phyloP scores from a whole-genome alignment of 208 protist genomes.

The Leishmania mexicana region DNA sequence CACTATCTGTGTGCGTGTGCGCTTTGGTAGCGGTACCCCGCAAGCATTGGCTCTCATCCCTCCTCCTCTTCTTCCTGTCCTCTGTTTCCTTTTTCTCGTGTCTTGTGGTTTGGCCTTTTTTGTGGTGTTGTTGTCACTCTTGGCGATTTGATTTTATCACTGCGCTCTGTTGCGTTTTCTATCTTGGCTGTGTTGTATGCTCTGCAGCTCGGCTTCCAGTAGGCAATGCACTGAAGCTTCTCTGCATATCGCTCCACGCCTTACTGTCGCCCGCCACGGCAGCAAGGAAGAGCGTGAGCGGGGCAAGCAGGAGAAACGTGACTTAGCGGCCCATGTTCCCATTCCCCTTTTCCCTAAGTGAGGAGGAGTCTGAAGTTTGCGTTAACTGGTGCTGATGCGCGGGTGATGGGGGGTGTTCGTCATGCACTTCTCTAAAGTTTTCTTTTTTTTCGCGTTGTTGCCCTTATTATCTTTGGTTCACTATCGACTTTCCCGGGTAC shows the following conservation, averaged over 20 bases:
- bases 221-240: neutral
- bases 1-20: neutral
- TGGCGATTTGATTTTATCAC: neutral
- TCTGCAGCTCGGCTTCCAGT: neutral
- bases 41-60: neutral
- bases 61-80: neutral
- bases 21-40: neutral
- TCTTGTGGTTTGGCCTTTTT: neutral
- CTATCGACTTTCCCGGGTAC: neutral
- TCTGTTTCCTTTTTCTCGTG: conserved; percentile 6
- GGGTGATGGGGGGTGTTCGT: neutral
- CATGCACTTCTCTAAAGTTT: neutral
- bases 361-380: neutral
- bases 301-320: neutral
- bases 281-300: neutral
- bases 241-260: neutral
- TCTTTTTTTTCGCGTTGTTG: neutral
- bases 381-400: neutral
- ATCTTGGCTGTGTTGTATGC: neutral
- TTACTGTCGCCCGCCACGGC: neutral
- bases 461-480: neutral
- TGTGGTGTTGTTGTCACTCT: neutral
- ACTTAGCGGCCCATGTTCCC: neutral
- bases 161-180: neutral
- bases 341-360: neutral